Evolutionary conservation across 768 basidiomycete species (phyloP).

Genomic region (Mrakia gelida): DNA sequence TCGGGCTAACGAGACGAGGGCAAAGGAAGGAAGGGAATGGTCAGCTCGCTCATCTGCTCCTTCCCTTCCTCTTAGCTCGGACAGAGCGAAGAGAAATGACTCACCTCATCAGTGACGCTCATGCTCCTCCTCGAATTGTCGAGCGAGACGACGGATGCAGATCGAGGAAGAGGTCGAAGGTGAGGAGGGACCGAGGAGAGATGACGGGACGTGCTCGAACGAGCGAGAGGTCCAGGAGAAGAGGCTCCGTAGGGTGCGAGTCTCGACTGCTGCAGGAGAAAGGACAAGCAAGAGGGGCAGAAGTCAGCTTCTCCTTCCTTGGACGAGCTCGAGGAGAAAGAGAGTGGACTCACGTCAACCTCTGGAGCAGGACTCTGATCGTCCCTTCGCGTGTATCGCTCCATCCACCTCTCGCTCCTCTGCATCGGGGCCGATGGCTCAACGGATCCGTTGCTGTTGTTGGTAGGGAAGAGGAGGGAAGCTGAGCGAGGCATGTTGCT

Average conservation of each 20-base stretch:
- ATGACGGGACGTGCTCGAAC: slow-evolving; percentile 10
- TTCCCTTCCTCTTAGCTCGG: background rate
- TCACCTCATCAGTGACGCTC: slow-evolving; percentile 1
- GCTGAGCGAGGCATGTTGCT: background rate
- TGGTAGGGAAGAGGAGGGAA: slow-evolving; percentile 7
- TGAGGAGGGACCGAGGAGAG: slow-evolving; percentile 16
- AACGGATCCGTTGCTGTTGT: background rate
- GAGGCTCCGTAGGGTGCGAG: background rate
- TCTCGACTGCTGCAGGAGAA: background rate
- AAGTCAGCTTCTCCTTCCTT: background rate
- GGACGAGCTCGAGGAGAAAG: background rate
- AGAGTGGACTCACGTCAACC: slow-evolving; percentile 4
- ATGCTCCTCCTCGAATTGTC: slow-evolving; percentile 1
- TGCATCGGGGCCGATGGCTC: background rate
- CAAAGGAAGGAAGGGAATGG: background rate
- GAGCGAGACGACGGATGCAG: slow-evolving; percentile 17
- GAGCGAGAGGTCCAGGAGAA: background rate
- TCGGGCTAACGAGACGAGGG: background rate
- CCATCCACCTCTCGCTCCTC: slow-evolving; percentile 25
- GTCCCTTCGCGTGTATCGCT: slow-evolving; percentile 20
- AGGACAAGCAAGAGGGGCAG: background rate
- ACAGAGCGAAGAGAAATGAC: background rate
- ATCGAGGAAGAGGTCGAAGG: slow-evolving; percentile 13
- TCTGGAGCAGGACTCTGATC: slow-evolving; percentile 18
- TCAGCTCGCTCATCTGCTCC: background rate